Evolutionary conservation across 257 asterid genomes (phyloP).

Genomic region (Ocimum tenuiflorum): DNA sequence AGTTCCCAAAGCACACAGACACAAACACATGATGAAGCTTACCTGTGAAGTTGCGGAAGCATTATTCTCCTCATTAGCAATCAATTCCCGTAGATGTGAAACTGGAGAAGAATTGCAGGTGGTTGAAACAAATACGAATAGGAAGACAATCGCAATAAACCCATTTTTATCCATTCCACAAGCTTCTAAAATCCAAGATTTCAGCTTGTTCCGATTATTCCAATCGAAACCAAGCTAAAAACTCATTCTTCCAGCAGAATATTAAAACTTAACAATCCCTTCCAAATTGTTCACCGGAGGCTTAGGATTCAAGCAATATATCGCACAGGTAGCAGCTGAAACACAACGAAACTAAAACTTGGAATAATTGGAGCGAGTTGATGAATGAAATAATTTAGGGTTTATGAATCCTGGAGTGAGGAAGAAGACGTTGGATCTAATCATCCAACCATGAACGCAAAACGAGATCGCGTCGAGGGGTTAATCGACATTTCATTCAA

Average conservation of each 20-base stretch:
- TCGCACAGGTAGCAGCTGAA: background rate
- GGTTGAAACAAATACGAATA: slow-evolving; percentile 24
- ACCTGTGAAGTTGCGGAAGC: slow-evolving; percentile 28
- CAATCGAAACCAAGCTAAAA: slow-evolving; percentile 28
- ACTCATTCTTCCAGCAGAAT: slow-evolving; percentile 18
- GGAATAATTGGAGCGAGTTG: background rate
- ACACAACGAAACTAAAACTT: background rate
- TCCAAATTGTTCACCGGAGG: slow-evolving; percentile 1
- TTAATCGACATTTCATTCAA: slow-evolving; percentile 15
- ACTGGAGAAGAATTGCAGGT: slow-evolving; percentile 27
- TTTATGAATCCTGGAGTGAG: slow-evolving; percentile 8
- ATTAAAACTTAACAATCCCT: background rate
- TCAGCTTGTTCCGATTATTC: slow-evolving; percentile 20
- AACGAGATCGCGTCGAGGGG: slow-evolving; percentile 21
- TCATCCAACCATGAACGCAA: background rate
- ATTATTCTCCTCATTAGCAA: slow-evolving; percentile 11
- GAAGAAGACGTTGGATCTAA: slow-evolving; percentile 25
- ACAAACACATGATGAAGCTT: background rate
- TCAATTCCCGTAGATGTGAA: slow-evolving; percentile 25
- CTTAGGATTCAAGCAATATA: slow-evolving; percentile 13
- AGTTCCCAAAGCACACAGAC: background rate
- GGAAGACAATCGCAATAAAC: slow-evolving; percentile 19
- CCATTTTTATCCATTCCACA: slow-evolving; percentile 28
- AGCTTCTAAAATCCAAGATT: background rate
- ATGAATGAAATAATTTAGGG: slow-evolving; percentile 20